These are phyloP conservation scores for Boletus reticuloceps DNA, from an alignment of 768 basidiomycete genomes.

Conservation along the genomic window DNA sequence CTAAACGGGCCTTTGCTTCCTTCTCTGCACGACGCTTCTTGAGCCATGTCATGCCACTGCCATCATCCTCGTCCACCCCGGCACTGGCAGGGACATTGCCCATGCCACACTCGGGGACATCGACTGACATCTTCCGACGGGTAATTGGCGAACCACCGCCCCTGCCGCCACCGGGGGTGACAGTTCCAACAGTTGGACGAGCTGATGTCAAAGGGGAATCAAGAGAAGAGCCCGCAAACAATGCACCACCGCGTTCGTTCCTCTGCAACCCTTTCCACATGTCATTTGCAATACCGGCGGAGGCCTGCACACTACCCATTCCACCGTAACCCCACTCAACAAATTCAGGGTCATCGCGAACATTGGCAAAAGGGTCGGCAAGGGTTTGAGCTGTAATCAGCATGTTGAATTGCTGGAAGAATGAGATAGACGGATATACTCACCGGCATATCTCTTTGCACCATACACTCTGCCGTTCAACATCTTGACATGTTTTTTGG, in stretches of 20 bases:
- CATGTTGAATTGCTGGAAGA: background rate
- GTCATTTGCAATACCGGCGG: conserved; percentile 27
- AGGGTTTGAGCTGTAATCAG: conserved; percentile 27
- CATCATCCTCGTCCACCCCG: conserved; percentile 64
- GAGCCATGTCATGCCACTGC: conserved; percentile 87
- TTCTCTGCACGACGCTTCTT: conserved; percentile 59
- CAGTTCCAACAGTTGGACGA: conserved; percentile 28
- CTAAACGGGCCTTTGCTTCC: conserved; percentile 37
- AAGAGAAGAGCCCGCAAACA: conserved; percentile 16
- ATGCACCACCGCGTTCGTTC: conserved; percentile 25
- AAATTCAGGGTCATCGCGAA: conserved; percentile 70
- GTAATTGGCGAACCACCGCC: conserved; percentile 8
- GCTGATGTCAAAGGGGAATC: conserved; percentile 3
- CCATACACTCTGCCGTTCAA: conserved; percentile 89
- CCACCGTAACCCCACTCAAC: conserved; percentile 93
- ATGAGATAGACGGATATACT: background rate
- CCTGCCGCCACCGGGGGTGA: conserved; percentile 16
- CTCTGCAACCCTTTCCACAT: conserved; percentile 28
- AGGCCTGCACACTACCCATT: conserved; percentile 57
- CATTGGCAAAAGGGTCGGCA: conserved; percentile 62
- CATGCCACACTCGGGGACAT: conserved; percentile 28
- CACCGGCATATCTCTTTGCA: conserved; percentile 31
- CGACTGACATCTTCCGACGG: conserved; percentile 17
- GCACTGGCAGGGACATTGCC: conserved; percentile 19
- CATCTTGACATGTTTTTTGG: conserved; percentile 52